phyloP scores from a whole-genome alignment of 176 grass and related monocot species.

The Aegilops sharonensis region DNA sequence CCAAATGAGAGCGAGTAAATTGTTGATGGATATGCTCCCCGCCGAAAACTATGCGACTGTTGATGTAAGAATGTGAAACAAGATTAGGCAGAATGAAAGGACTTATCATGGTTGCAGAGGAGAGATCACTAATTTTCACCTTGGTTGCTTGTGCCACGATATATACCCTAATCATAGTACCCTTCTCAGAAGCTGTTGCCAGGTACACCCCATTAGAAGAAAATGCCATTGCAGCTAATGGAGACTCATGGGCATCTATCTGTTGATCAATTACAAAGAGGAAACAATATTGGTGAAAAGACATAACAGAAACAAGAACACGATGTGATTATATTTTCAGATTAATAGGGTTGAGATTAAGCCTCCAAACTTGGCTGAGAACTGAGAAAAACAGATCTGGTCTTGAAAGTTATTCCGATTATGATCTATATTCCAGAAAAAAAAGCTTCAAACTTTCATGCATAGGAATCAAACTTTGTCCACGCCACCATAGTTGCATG shows the following conservation, averaged over 20 bases:
- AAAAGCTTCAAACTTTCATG: neutral
- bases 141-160: conserved; percentile 83
- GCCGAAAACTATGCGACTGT: conserved; percentile 85
- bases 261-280: conserved; percentile 38
- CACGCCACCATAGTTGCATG: neutral
- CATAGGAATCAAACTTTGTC: neutral
- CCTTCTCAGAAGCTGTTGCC: conserved; percentile 91
- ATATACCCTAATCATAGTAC: conserved; percentile 89
- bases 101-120: neutral
- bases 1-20: conserved; percentile 89
- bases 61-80: conserved; percentile 21
- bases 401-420: neutral
- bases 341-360: neutral
- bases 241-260: conserved; percentile 92
- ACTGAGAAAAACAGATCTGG: neutral
- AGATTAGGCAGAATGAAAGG: conserved; percentile 18
- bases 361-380: conserved; percentile 5
- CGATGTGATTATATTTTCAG: neutral
- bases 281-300: neutral
- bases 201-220: conserved; percentile 81
- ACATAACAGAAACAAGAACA: no score
- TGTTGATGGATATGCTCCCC: conserved; percentile 89
- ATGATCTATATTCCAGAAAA: neutral
- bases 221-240: conserved; percentile 77
- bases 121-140: conserved; percentile 37